These are phyloP conservation scores for Wickerhamiella brachini DNA, from an alignment of 805 yeast genomes.

Conservation along the genomic window DNA sequence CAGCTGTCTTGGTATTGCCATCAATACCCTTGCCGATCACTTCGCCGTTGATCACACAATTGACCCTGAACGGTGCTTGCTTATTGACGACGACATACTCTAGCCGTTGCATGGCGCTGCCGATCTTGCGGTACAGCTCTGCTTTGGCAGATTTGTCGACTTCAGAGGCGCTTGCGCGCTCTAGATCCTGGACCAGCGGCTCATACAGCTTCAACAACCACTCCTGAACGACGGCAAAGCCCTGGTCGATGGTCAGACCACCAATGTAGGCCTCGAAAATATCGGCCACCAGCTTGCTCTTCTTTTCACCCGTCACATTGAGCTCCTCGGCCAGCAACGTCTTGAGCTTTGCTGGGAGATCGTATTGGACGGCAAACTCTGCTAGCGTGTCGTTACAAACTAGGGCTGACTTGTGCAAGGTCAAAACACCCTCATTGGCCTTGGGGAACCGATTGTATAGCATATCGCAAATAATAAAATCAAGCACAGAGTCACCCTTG, in stretches of 20 bases:
- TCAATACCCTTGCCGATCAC: slow-evolving; percentile 63
- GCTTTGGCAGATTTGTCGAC: slow-evolving; percentile 58
- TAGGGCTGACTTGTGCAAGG: slow-evolving; percentile 52
- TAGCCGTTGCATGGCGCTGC: slow-evolving; percentile 55
- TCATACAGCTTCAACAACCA: slow-evolving; percentile 25
- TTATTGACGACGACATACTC: slow-evolving; percentile 36
- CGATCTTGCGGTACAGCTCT: slow-evolving; percentile 55
- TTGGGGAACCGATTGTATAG: slow-evolving; percentile 52
- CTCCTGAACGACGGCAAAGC: slow-evolving; percentile 17
- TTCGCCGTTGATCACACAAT: slow-evolving; percentile 51
- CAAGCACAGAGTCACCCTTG: slow-evolving; percentile 76
- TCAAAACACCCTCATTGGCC: slow-evolving; percentile 68
- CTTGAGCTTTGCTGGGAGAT: slow-evolving; percentile 40
- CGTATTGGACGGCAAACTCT: slow-evolving; percentile 57
- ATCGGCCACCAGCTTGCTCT: slow-evolving; percentile 65
- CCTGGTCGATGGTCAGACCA: slow-evolving; percentile 36
- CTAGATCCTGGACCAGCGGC: slow-evolving; percentile 25
- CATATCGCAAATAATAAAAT: slow-evolving; percentile 55
- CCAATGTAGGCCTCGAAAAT: slow-evolving; percentile 91
- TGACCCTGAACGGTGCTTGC: slow-evolving; percentile 46
- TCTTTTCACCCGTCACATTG: slow-evolving; percentile 11
- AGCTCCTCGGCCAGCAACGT: slow-evolving; percentile 14
- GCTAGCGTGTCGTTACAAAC: slow-evolving; percentile 62
- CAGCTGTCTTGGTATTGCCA: slow-evolving; percentile 59
- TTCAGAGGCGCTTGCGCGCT: slow-evolving; percentile 23